Evolutionary conservation across 2,329 filamentous ascomycete species (phyloP).

Genomic region (Eutypa lata): DNA sequence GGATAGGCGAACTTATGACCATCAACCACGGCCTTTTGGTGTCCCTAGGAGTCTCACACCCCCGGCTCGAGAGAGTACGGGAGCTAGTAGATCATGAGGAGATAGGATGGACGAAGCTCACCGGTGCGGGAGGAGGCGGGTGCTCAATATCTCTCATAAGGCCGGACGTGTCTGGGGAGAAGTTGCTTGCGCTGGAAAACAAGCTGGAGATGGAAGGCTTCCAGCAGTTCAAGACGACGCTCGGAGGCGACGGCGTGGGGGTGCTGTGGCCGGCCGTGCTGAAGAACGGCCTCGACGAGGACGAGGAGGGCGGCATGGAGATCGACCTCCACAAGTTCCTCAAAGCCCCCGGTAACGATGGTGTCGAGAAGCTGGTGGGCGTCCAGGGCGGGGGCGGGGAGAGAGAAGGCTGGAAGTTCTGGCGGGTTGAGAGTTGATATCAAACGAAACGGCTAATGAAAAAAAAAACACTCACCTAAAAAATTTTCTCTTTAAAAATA

Average conservation of each 20-base stretch:
- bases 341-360: constrained; percentile 77
- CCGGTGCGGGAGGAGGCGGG: constrained; percentile 90
- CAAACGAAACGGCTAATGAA: no score
- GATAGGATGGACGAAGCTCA: constrained; percentile 96
- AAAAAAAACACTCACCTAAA: no score
- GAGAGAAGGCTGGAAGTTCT: constrained; percentile 83
- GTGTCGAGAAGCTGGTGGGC: constrained; percentile 83
- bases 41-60: constrained; percentile 92
- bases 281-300: constrained; percentile 72
- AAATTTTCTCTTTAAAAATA: no score
- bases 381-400: constrained; percentile 67
- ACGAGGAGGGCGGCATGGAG: constrained; percentile 79
- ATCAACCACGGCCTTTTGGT: constrained; percentile 92
- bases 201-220: constrained; percentile 72
- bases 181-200: constrained; percentile 60
- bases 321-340: constrained; percentile 85
- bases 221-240: constrained; percentile 79
- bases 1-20: constrained; percentile 82
- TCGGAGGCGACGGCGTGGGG: constrained; percentile 90
- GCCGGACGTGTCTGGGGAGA: constrained; percentile 55
- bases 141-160: constrained; percentile 91
- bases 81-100: constrained; percentile 86
- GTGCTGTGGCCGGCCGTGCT: constrained; percentile 91
- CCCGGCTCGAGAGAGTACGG: constrained; percentile 83
- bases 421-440: constrained; percentile 61